phyloP scores from a whole-genome alignment of 768 basidiomycete species.

The Gautieria morchelliformis region DNA sequence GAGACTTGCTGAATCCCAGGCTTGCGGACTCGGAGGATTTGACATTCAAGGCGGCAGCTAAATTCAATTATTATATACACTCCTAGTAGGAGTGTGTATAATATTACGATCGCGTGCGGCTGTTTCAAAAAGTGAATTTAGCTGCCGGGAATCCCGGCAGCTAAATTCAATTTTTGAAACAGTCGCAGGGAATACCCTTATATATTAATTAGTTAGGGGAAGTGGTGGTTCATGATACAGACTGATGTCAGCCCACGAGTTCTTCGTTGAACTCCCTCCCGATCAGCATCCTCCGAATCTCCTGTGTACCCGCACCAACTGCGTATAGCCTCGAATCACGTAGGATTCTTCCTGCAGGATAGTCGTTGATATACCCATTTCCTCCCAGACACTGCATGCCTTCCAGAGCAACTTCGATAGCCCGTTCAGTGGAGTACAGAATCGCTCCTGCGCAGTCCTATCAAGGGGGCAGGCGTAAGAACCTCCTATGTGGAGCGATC shows the following conservation, averaged over 20 bases:
- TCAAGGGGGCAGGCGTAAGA: background rate
- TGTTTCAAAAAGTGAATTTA: no score
- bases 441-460: conserved; percentile 96
- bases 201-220: background rate
- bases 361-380: conserved; percentile 96
- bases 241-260: conserved; percentile 17
- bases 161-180: no score
- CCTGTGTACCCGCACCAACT: conserved; percentile 95
- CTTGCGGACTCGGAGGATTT: no score
- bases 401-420: conserved; percentile 84
- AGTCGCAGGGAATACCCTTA: background rate
- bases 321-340: conserved; percentile 84
- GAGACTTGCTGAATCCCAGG: background rate
- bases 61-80: background rate
- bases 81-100: no score
- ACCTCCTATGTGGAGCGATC: background rate
- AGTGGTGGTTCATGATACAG: background rate
- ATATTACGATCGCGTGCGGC: no score
- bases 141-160: no score
- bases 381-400: conserved; percentile 92
- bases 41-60: background rate
- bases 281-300: conserved; percentile 89
- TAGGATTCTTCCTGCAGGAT: conserved; percentile 79
- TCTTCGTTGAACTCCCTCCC: conserved; percentile 87
- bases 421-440: conserved; percentile 84